phyloP scores from a whole-genome alignment of 2,329 filamentous ascomycete species.

The Oidium heveae region DNA sequence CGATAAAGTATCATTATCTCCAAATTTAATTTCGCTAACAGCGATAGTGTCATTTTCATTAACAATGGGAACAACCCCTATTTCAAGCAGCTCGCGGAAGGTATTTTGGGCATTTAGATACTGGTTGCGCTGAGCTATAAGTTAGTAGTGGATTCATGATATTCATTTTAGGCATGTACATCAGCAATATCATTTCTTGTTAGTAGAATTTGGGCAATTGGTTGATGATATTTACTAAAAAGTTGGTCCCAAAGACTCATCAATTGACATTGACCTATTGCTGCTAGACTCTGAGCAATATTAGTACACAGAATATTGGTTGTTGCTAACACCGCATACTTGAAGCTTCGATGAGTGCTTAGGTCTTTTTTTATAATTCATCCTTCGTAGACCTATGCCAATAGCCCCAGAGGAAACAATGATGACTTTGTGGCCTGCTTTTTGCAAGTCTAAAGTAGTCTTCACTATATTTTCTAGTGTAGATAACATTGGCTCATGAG shows the following conservation, averaged over 20 bases:
- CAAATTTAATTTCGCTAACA: conserved; percentile 97
- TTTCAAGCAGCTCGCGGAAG: conserved; percentile 65
- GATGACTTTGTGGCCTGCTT: conserved; percentile 83
- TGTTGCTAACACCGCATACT: conserved; percentile 17
- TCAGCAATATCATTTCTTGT: conserved; percentile 93
- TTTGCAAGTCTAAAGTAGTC: conserved; percentile 63
- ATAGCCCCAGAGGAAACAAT: conserved; percentile 95
- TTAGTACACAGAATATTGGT: not conserved
- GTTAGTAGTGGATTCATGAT: not conserved
- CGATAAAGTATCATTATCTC: conserved; percentile 91
- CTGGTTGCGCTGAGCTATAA: conserved; percentile 40
- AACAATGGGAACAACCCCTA: conserved; percentile 94
- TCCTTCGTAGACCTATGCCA: conserved; percentile 70
- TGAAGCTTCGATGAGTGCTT: conserved; percentile 80
- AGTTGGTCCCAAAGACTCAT: conserved; percentile 91
- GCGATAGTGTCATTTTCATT: conserved; percentile 97
- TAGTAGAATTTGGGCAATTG: conserved; percentile 80
- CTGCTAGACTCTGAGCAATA: conserved; percentile 48
- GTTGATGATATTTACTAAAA: conserved; percentile 68
- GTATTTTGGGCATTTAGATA: conserved; percentile 96
- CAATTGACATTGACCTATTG: conserved; percentile 83
- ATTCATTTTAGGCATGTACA: conserved; percentile 22
- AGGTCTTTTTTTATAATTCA: conserved; percentile 68
- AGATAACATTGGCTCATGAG: conserved; percentile 76
- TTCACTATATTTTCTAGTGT: conserved; percentile 84